Evolutionary conservation across 2,329 filamentous ascomycete genomes (phyloP).

Genomic region (Trichoderma lentiforme): DNA sequence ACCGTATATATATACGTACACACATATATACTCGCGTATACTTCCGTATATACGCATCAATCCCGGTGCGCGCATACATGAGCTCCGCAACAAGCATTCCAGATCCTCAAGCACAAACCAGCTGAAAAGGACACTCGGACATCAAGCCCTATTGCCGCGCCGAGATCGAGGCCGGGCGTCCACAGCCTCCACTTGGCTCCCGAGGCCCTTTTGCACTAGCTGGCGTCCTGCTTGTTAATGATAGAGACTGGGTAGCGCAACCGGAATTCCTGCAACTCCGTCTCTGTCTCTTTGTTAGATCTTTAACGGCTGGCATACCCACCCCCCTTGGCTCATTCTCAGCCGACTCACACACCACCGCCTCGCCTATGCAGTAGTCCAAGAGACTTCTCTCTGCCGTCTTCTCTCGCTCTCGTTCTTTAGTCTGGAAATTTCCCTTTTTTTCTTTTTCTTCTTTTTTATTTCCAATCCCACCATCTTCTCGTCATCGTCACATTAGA

Average conservation of each 20-base stretch:
- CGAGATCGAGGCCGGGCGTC: constrained; percentile 13
- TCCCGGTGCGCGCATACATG: not conserved
- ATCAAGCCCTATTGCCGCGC: constrained; percentile 10
- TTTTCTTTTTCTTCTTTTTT: not conserved
- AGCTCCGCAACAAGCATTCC: not conserved
- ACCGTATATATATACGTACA: not conserved
- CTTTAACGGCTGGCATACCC: not conserved
- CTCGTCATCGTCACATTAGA: not conserved
- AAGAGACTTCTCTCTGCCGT: not conserved
- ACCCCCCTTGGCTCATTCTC: not conserved
- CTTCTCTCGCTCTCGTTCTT: not conserved
- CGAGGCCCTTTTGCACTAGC: constrained; percentile 12
- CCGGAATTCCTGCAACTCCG: constrained; percentile 5
- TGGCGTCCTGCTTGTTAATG: not conserved
- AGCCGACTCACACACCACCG: not conserved
- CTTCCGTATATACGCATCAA: not conserved
- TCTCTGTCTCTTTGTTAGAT: not conserved
- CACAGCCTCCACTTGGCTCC: constrained; percentile 14
- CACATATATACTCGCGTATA: too few relatives aligned
- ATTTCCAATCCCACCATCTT: not conserved
- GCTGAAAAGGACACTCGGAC: not conserved
- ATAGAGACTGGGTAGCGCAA: not conserved
- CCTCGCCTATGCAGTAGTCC: not conserved
- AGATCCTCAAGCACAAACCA: not conserved
- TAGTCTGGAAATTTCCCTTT: not conserved